Evolutionary conservation across 2,329 filamentous ascomycete species (phyloP).

Genomic region (Cryphonectria radicalis): DNA sequence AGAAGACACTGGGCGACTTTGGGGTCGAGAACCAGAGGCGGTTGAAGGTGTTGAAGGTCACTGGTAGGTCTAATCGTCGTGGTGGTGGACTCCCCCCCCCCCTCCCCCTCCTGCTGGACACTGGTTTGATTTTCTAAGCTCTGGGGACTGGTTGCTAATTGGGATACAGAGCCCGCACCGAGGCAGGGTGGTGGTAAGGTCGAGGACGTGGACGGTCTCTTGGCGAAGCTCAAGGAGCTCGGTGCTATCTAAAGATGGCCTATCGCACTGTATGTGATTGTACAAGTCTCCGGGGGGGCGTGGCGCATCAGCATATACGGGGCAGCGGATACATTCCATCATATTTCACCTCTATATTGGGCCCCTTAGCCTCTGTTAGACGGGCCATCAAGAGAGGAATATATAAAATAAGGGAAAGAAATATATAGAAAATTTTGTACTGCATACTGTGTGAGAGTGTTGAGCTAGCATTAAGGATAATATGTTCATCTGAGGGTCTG

Average conservation of each 20-base stretch:
- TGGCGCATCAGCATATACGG: slow-evolving; percentile 11
- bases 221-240: slow-evolving; percentile 92
- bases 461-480: background rate
- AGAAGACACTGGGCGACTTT: slow-evolving; percentile 84
- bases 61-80: slow-evolving; percentile 57
- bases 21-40: slow-evolving; percentile 75
- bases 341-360: background rate
- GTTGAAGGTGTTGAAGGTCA: slow-evolving; percentile 89
- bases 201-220: slow-evolving; percentile 93
- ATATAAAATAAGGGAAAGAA: background rate
- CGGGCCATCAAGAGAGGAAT: background rate
- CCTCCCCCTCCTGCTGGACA: background rate
- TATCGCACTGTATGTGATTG: background rate
- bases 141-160: slow-evolving; percentile 25
- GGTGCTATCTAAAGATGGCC: slow-evolving; percentile 71
- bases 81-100: background rate
- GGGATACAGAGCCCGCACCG: slow-evolving; percentile 72
- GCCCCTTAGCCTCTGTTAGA: background rate
- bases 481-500: background rate
- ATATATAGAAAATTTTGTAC: background rate
- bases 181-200: slow-evolving; percentile 96
- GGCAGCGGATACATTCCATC: background rate
- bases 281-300: background rate
- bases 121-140: background rate
- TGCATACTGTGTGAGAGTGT: background rate